phyloP scores from a whole-genome alignment of 1,139 yeast genomes.

The Nakaseomyces glabratus region DNA sequence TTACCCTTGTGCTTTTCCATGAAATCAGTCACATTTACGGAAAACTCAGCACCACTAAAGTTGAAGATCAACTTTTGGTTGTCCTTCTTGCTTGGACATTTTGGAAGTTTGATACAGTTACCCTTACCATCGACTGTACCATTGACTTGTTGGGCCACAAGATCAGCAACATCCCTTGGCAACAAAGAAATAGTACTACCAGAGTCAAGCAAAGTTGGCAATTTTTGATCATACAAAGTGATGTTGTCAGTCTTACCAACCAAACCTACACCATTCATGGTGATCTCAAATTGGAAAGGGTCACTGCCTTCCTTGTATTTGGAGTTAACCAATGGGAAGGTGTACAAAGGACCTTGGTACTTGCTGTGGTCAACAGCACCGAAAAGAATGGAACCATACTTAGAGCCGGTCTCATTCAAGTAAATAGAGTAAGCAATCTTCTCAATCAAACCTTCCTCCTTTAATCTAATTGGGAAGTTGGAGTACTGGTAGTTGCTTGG shows the following conservation, averaged over 20 bases:
- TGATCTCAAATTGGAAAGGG: conserved; percentile 39
- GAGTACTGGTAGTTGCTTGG: conserved; percentile 10
- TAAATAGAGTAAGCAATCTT: conserved; percentile 47
- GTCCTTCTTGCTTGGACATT: conserved; percentile 25
- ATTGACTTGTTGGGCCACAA: conserved; percentile 34
- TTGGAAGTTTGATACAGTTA: conserved; percentile 16
- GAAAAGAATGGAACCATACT: conserved; percentile 41
- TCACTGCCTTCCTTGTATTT: no score
- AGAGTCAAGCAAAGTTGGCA: conserved; percentile 51
- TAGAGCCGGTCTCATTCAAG: conserved; percentile 34
- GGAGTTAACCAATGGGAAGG: conserved; percentile 40
- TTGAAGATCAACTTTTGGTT: conserved; percentile 33
- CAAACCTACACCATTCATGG: conserved; percentile 36
- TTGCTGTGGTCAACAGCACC: conserved; percentile 52
- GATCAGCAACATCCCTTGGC: conserved; percentile 35
- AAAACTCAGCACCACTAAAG: conserved; percentile 44
- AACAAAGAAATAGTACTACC: conserved; percentile 56
- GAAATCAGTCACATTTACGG: conserved; percentile 40
- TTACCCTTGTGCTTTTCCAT: conserved; percentile 19
- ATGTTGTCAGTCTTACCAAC: conserved; percentile 24
- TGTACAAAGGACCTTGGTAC: conserved; percentile 39
- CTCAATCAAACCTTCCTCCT: conserved; percentile 41
- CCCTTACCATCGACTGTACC: conserved; percentile 32
- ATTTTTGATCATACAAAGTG: conserved; percentile 21
- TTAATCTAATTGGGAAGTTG: conserved; percentile 35